Conservation (phyloP, 176 grass and related monocot genomes). For the Paspalum vaginatum region DNA sequence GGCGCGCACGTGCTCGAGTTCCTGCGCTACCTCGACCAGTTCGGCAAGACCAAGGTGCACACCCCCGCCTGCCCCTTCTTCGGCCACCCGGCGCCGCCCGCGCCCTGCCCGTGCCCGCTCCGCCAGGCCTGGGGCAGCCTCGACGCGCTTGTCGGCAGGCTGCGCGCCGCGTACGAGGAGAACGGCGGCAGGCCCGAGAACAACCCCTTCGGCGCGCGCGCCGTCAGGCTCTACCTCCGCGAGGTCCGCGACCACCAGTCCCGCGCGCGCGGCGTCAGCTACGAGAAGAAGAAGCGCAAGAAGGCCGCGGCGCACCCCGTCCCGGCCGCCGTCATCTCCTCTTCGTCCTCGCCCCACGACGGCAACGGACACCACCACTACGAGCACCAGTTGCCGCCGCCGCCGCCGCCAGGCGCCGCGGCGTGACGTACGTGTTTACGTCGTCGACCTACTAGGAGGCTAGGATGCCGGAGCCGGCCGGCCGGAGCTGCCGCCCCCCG, state of each 20-base stretch:
- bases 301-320: constrained; percentile 43
- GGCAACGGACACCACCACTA: constrained; percentile 27
- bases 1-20: constrained; percentile 93
- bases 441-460: too few relatives aligned
- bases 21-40: constrained; percentile 96
- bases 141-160: constrained; percentile 83
- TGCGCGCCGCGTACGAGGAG: constrained; percentile 91
- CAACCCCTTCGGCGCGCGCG: constrained; percentile 87
- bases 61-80: constrained; percentile 77
- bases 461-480: too few relatives aligned
- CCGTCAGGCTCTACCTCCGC: constrained; percentile 91
- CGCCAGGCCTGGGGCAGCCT: constrained; percentile 95
- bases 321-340: constrained; percentile 26
- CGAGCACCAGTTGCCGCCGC: constrained; percentile 50
- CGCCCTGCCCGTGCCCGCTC: constrained; percentile 89
- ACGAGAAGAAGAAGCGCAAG: constrained; percentile 98
- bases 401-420: constrained; percentile 49
- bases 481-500: background rate
- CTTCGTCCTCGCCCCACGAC: constrained; percentile 23
- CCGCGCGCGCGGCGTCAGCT: constrained; percentile 84
- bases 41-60: constrained; percentile 98
- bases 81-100: constrained; percentile 77
- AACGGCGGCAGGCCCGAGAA: constrained; percentile 84
- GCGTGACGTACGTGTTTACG: constrained; percentile 30
- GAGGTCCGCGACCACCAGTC: constrained; percentile 95